phyloP scores from a whole-genome alignment of 495 filamentous ascomycete species.

The Daldinia childiae region DNA sequence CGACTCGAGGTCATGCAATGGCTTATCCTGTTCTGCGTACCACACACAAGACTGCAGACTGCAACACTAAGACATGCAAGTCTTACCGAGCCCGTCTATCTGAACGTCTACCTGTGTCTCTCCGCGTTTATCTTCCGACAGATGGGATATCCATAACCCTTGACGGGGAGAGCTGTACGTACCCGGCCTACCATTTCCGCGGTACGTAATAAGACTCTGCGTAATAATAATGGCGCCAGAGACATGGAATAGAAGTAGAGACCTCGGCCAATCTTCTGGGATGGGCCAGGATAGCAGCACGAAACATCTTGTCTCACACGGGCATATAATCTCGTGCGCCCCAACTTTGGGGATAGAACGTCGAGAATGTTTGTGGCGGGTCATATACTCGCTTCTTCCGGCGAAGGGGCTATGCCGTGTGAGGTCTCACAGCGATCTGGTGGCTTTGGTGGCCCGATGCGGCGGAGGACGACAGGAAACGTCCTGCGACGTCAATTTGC shows the following conservation, averaged over 20 bases:
- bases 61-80: constrained; percentile 35
- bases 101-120: constrained; percentile 20
- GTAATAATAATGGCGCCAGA: constrained; percentile 17
- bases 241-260: constrained; percentile 24
- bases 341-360: constrained; percentile 24
- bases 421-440: constrained; percentile 40
- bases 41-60: constrained; percentile 18
- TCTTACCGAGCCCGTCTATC: constrained; percentile 33
- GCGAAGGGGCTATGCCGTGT: constrained; percentile 43
- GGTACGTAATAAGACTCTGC: constrained; percentile 23
- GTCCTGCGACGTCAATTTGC: constrained; percentile 24
- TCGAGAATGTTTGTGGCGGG: constrained; percentile 41
- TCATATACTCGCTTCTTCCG: constrained; percentile 43
- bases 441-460: constrained; percentile 37
- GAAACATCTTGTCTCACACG: constrained; percentile 43
- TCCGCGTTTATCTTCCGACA: constrained; percentile 43
- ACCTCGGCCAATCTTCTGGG: constrained; percentile 20
- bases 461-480: constrained; percentile 42
- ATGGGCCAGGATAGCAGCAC: constrained; percentile 19
- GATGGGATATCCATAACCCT: constrained; percentile 23
- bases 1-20: constrained; percentile 29
- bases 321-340: constrained; percentile 41
- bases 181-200: constrained; percentile 39
- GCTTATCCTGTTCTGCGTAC: constrained; percentile 24
- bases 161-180: constrained; percentile 29